Base-by-base conservation (phyloP, 2,329 filamentous ascomycete species). In the Cercospora beticola region DNA sequence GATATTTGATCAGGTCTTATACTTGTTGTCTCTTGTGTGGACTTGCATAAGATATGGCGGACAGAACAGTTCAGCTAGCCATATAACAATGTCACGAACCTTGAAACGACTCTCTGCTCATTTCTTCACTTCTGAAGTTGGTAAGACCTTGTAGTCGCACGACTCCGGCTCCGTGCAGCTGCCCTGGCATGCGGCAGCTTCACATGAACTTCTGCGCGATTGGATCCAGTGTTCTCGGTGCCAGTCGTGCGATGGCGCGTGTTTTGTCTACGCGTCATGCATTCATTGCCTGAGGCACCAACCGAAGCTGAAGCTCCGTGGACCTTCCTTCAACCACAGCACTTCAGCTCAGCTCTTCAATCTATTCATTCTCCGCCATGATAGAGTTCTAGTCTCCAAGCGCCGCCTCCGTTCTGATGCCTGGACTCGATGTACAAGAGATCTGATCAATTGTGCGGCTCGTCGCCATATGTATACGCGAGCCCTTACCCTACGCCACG, bases 21-120 rank as follows among this genome's bases (percentile, higher is more conserved):
- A 59, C 49, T 59, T 23, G 56, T 59, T 36, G 56, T 59, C 28
- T 33, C 30, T 59, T 59, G 56, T 59, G 56, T n/a, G 49, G 23
- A 56, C 49, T 56, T 30, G 49, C 49, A 56, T 56, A 56, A 6
- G 12, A 43, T 56, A 6, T 56, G 49, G 21, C 26, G 49, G 21
- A 14, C 49, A 56, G 49, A 28, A n/a, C 26, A 23, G 7, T 56
- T 56, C 49, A 56, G 23, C 49, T 56, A 28, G 23, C 23, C 49
- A 56, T 56, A 8, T 56, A 28, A 56, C 23, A 56, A 28, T 56
- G 49, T 30, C 23, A 56, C 49, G 23, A 56, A 56, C 12, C 49
- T 56, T n/a, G 49, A 56, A 56, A 56, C 14, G 49, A 7, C 16
- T 56, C 23, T 28, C 7, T n/a, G 6, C 12, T 56, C 49, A 28